Conservation (phyloP, 1,284 basidiomycete species). For the Austroboletus novae-zelandiae region DNA sequence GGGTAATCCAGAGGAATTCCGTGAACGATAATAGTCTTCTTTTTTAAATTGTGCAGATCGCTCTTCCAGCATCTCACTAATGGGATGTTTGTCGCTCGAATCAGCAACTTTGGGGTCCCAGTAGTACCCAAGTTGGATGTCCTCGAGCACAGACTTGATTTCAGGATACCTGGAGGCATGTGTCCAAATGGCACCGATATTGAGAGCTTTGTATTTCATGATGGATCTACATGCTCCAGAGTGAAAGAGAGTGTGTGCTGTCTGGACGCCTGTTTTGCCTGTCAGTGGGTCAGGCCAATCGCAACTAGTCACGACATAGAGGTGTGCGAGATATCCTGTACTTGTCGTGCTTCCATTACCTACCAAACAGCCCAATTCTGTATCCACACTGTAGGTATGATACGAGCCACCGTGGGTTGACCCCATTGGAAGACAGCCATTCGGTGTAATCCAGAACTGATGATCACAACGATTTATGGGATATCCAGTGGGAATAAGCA, state of each 20-base stretch:
- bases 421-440: not conserved
- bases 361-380: slow-evolving; percentile 36
- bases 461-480: not conserved
- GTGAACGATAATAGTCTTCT: too few species aligned
- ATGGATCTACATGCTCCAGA: slow-evolving; percentile 40
- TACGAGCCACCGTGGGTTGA: accelerated
- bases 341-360: slow-evolving; percentile 27
- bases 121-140: too few species aligned
- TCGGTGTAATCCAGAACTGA: not conserved
- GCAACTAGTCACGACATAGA: slow-evolving; percentile 34
- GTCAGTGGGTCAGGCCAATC: slow-evolving; percentile 27
- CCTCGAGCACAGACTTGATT: too few species aligned
- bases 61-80: too few species aligned
- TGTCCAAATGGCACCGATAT: too few species aligned
- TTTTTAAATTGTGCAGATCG: too few species aligned
- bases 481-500: slow-evolving; percentile 40
- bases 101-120: too few species aligned
- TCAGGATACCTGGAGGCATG: too few species aligned
- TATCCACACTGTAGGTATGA: slow-evolving; percentile 39
- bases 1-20: too few species aligned
- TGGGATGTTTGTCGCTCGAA: too few species aligned
- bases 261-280: slow-evolving; percentile 41
- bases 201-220: slow-evolving; percentile 22
- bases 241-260: slow-evolving; percentile 38
- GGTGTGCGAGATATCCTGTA: slow-evolving; percentile 36